Percentiles rank a stretch among this genome's conserved stretches.
These are phyloP conservation scores for Arabidopsis lyrata DNA, from an alignment of 441 rosid species.

Conservation along the genomic window DNA sequence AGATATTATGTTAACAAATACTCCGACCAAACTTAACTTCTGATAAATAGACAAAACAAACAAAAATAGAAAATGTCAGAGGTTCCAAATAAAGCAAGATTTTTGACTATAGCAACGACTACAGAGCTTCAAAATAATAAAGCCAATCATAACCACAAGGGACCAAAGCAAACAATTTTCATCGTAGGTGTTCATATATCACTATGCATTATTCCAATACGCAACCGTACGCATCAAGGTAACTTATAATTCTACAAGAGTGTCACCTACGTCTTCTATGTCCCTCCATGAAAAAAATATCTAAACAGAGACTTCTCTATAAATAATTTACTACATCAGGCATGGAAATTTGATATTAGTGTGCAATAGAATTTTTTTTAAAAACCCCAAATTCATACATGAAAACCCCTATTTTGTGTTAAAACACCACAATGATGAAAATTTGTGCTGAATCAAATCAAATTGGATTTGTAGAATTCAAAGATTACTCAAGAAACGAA, in stretches of 20 bases:
- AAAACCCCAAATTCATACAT: slow-evolving; percentile 28
- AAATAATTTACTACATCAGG: not conserved
- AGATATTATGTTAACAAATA: slow-evolving; percentile 44
- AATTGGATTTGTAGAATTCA: not conserved
- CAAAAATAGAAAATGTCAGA: slow-evolving; percentile 28
- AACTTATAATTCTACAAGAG: not conserved
- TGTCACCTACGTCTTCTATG: slow-evolving; percentile 5
- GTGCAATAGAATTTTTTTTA: slow-evolving; percentile 1
- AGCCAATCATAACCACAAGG: not conserved
- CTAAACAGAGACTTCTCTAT: not conserved
- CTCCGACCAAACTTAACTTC: slow-evolving; percentile 21
- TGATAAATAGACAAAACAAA: slow-evolving; percentile 13
- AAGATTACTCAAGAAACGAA: not conserved
- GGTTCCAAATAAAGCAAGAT: not conserved
- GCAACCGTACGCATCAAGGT: slow-evolving; percentile 8
- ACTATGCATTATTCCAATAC: not conserved
- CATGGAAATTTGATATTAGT: not conserved
- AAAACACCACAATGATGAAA: not conserved
- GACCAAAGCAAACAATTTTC: slow-evolving; percentile 37
- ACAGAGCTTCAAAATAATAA: slow-evolving; percentile 34
- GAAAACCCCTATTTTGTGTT: slow-evolving; percentile 31
- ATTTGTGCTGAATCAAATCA: slow-evolving; percentile 17
- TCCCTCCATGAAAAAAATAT: not conserved
- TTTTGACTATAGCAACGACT: not conserved
- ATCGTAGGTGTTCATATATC: not conserved